phyloP scores from a whole-genome alignment of 768 basidiomycete genomes.

The Trametes coccinea region DNA sequence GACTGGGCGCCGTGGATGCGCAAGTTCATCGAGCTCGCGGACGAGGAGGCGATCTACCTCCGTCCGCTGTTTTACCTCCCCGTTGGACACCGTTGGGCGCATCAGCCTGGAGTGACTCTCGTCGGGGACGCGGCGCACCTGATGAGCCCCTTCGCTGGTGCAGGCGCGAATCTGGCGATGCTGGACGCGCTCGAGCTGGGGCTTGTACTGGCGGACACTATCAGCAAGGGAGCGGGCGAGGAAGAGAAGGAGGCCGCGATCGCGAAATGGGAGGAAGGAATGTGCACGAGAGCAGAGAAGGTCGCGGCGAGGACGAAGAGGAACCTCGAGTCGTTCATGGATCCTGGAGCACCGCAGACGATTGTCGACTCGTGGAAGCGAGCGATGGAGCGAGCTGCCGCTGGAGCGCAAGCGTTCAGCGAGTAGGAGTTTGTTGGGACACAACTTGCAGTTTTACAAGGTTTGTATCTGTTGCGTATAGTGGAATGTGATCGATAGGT shows the following conservation, averaged over 20 bases:
- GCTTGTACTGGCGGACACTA: not conserved
- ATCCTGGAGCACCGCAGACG: not conserved
- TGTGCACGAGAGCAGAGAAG: conserved; percentile 5
- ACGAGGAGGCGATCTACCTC: conserved; percentile 3
- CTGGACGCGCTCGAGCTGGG: not conserved
- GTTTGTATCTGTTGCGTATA: no score
- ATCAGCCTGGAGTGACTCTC: not conserved
- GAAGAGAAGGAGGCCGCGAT: not conserved
- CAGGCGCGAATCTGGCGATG: not conserved
- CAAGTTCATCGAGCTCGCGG: conserved; percentile 9
- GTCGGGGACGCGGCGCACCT: conserved; percentile 1
- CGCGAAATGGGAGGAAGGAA: conserved; percentile 5
- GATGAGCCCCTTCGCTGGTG: not conserved
- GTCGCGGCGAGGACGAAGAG: not conserved
- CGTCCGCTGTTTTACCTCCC: conserved; percentile 2
- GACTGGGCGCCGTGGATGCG: conserved; percentile 19
- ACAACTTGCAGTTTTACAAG: no score
- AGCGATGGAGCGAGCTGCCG: not conserved
- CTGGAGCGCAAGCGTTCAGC: no score
- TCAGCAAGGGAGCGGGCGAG: not conserved
- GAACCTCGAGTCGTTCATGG: conserved; percentile 3
- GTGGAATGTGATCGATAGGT: no score
- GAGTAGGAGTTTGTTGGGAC: no score
- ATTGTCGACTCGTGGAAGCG: not conserved
- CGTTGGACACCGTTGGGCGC: not conserved